Evolutionary conservation across 2,329 filamentous ascomycete species (phyloP), one percentile per base, ranked within the genome.

Genomic region (Aphanocladium album): DNA sequence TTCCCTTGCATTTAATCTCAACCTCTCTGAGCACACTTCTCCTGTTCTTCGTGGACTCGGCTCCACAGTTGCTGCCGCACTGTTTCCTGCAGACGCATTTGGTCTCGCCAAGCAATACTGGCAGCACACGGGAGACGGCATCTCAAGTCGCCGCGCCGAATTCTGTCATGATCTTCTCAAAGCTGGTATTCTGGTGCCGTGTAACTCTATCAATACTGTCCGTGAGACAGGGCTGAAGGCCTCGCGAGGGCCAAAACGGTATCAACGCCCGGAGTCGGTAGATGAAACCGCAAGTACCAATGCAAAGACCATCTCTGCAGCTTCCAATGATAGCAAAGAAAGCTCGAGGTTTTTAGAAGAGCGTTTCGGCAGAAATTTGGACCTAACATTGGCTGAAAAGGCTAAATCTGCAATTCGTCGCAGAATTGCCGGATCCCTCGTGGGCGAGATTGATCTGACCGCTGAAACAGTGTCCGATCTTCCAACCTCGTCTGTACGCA

Each of bases 121-220:
- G 95, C 95, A 98, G 73, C 95, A 99, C 73, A 89, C 90, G 0
- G 95, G 95, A 21, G 93, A 96, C 63, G 95, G 95, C 17, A 82
- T 96, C 16, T 97, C 93, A 0, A 97, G 93, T 72, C 87, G 95
- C 54, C 85, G 92, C 45, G 93, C 91, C 37, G 93, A 97, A 71
- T 97, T 96, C 73, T 96, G 90, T 70, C 86, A 92, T 62, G 80
- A 83, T 46, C 81, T 93, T 1, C 84, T 96, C 64, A 82, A 83
- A 41, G 87, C 93, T 63, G 87, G 87, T 0, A 78, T 89, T 46
- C 77, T 86, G 19, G 70, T 76, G 8, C 72, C 70, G 1, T 66
- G 71, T 17, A 64, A 66, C 19, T 63, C 62, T 5, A 62, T 69
- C 4, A 66, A 71, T 8, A 65, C 69, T 27, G 68, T 69, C 2